phyloP scores from a whole-genome alignment of 1,284 basidiomycete genomes.

The Cutaneotrichosporon spelunceum region DNA sequence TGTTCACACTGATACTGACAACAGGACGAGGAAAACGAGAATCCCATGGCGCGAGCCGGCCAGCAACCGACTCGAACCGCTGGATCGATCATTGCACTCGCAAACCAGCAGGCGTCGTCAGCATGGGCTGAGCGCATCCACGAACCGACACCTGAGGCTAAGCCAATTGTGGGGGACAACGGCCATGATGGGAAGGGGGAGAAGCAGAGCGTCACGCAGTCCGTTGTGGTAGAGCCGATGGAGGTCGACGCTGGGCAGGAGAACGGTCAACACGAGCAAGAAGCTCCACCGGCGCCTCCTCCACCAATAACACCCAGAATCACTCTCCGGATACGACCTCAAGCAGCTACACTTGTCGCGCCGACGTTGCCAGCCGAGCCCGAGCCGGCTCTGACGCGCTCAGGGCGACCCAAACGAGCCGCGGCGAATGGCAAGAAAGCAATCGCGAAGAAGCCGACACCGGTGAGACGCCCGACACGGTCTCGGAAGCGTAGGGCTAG shows the following conservation, averaged over 20 bases:
- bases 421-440: conserved; percentile 5
- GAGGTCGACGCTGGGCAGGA: background rate
- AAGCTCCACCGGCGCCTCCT: background rate
- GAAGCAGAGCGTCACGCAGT: background rate
- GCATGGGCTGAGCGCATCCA: background rate
- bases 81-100: conserved; percentile 31
- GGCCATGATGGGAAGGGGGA: background rate
- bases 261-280: background rate
- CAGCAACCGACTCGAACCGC: conserved; percentile 19
- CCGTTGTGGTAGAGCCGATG: background rate
- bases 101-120: conserved; percentile 18
- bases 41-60: conserved; percentile 35
- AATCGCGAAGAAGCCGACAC: background rate
- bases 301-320: conserved; percentile 2
- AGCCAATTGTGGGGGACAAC: background rate
- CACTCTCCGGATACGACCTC: conserved; percentile 4
- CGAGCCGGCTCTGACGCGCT: conserved; percentile 3
- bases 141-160: background rate
- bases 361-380: background rate
- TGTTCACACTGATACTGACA: conserved; percentile 13
- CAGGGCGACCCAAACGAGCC: conserved; percentile 9
- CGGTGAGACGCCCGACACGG: conserved; percentile 3
- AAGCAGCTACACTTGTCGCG: background rate
- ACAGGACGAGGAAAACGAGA: conserved; percentile 36
- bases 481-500: conserved; percentile 14